Base-by-base conservation (phyloP, 163 green algal genomes). In the Prototheca wickerhamii region DNA sequence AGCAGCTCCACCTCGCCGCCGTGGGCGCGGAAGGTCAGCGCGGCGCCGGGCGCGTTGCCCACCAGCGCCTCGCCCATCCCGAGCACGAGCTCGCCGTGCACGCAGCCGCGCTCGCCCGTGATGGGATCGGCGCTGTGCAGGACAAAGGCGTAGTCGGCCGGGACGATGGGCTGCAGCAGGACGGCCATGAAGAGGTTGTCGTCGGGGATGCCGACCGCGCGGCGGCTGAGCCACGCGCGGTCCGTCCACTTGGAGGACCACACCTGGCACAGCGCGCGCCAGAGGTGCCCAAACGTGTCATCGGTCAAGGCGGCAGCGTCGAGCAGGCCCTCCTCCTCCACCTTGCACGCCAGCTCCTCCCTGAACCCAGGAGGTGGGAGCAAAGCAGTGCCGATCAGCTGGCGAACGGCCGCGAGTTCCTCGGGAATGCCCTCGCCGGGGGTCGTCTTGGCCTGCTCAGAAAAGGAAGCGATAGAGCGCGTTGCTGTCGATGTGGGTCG, bases 201-300 rank as follows among this genome's bases (percentile, higher is more conserved):
- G 35, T 97, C 90, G 3, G 72, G 61, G 15, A 96, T 71, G n/a
- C 81, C 77, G 21, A 70, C 37, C 5, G 85, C 69, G n/a, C 80
- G 72, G 17, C 90, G 78, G 65, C 78, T 87, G 2, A 94, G 77
- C 82, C 86, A 96, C 15, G 91, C 91, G 18, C 89, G 75, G 64
- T 96, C 87, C 40, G 74, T 92, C 89, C 90, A 97, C 71, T 95
- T 94, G 69, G 62, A 85, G 1, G 86, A 86, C 91, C 90, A 96
- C 53, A 97, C 90, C 69, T 72, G 63, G 56, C 42, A 25, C 12
- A 44, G 28, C 15, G 23, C 3, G 3, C 37, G 25, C 23, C 56
- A 37, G 15, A 37, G n/a, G n/a, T n/a, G n/a, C n/a, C n/a, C n/a
- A n/a, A n/a, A n/a, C n/a, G n/a, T n/a, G n/a, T n/a, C n/a, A n/a